These are phyloP conservation scores for Bryoerythrophyllum caledonicum DNA, from an alignment of 225 moss, liverwort and hornwort genomes.

Conservation along the genomic window DNA sequence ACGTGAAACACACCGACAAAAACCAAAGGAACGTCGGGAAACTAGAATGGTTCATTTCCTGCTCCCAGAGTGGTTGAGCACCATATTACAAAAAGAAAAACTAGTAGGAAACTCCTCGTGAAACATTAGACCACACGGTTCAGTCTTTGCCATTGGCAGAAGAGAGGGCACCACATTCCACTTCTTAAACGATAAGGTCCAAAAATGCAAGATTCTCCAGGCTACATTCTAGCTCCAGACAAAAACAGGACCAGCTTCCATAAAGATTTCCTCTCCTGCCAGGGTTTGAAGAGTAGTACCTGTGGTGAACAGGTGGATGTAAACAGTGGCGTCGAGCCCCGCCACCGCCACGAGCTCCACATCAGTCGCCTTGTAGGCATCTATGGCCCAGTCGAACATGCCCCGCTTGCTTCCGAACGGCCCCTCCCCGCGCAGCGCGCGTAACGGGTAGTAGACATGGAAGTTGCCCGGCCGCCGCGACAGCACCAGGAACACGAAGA, in stretches of 20 bases:
- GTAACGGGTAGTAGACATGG: slow-evolving; percentile 65
- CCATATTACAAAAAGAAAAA: too few relatives aligned
- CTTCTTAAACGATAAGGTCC: neutral
- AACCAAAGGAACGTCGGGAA: too few relatives aligned
- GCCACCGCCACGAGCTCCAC: slow-evolving; percentile 57
- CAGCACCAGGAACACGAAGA: slow-evolving; percentile 45
- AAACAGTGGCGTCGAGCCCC: slow-evolving; percentile 82
- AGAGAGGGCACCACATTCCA: too few relatives aligned
- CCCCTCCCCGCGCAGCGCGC: slow-evolving; percentile 51
- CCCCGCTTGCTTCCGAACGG: slow-evolving; percentile 44
- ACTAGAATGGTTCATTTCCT: too few relatives aligned
- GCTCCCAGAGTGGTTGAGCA: too few relatives aligned
- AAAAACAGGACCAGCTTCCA: neutral
- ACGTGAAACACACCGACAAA: too few relatives aligned
- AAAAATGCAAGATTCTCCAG: neutral
- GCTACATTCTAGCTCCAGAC: neutral
- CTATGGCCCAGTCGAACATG: slow-evolving; percentile 60
- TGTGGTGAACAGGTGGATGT: slow-evolving; percentile 67
- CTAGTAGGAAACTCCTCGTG: too few relatives aligned
- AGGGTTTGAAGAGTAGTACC: slow-evolving; percentile 33
- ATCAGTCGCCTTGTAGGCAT: slow-evolving; percentile 59
- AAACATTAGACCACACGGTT: too few relatives aligned
- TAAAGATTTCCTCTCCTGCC: too few relatives aligned
- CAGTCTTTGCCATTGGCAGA: too few relatives aligned
- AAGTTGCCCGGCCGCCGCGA: slow-evolving; percentile 57